Evolutionary conservation across 2,329 filamentous ascomycete species (phyloP).

Genomic region (Volutella citrinella): DNA sequence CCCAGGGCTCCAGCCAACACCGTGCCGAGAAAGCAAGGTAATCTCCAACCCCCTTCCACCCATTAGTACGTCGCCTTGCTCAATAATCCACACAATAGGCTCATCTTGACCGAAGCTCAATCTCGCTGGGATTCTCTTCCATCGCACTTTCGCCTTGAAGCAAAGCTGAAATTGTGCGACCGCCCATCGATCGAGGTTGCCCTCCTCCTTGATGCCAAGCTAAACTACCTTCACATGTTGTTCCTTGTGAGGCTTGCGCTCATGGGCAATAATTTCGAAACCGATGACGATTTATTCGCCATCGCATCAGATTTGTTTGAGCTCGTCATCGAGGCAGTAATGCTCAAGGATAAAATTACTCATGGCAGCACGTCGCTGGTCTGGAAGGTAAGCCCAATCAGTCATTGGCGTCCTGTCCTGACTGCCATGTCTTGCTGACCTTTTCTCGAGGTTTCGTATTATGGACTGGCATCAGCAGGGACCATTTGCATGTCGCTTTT

Average conservation of each 20-base stretch:
- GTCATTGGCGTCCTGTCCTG: too few relatives aligned
- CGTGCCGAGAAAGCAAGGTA: too few relatives aligned
- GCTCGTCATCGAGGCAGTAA: constrained; percentile 8
- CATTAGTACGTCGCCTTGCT: too few relatives aligned
- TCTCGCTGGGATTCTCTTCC: constrained; percentile 9
- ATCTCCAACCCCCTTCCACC: too few relatives aligned
- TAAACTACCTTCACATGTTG: constrained; percentile 11
- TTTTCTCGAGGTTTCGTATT: constrained; percentile 14
- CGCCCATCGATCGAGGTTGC: constrained; percentile 5
- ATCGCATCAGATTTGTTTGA: constrained; percentile 9
- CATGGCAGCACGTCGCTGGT: constrained; percentile 9
- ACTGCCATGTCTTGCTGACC: too few relatives aligned
- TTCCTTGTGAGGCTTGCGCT: constrained; percentile 8
- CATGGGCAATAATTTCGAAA: constrained; percentile 2
- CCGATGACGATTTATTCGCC: constrained; percentile 4
- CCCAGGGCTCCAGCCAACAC: too few relatives aligned
- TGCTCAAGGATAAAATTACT: constrained; percentile 8
- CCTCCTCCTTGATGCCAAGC: constrained; percentile 7
- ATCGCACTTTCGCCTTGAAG: constrained; percentile 4
- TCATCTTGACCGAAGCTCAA: constrained; percentile 4
- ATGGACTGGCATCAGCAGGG: constrained; percentile 17
- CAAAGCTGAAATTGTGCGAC: constrained; percentile 5
- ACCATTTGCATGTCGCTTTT: constrained; percentile 15
- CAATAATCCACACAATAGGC: too few relatives aligned
- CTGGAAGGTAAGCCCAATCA: constrained; percentile 9